Percentiles rank a stretch among this genome's conserved stretches.
These are phyloP conservation scores for Colletotrichum sidae DNA, from an alignment of 2,329 filamentous ascomycete genomes.

Conservation along the genomic window DNA sequence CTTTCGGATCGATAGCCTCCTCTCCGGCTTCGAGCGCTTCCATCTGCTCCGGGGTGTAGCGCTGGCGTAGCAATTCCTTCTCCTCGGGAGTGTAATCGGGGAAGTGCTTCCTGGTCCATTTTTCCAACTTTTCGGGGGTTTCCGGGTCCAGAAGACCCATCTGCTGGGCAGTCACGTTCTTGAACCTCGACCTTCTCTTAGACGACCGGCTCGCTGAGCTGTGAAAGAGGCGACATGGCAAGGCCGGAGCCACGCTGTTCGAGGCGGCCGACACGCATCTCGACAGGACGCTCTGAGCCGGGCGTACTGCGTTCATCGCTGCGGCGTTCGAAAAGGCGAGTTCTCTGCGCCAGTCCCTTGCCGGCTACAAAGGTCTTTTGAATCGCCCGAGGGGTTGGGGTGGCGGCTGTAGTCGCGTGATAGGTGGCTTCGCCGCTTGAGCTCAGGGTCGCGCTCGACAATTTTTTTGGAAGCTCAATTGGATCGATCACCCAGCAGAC, in stretches of 20 bases:
- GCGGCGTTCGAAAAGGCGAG: slow-evolving; percentile 26
- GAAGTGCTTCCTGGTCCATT: slow-evolving; percentile 62
- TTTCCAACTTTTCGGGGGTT: slow-evolving; percentile 53
- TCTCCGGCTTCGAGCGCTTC: slow-evolving; percentile 86
- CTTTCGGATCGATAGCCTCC: slow-evolving; percentile 76
- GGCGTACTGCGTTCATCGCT: slow-evolving; percentile 68
- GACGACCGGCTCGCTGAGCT: slow-evolving; percentile 58
- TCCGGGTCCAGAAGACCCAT: slow-evolving; percentile 56
- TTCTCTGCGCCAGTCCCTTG: slow-evolving; percentile 34
- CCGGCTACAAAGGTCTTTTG: slow-evolving; percentile 31
- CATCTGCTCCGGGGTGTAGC: slow-evolving; percentile 85
- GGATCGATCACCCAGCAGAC: slow-evolving; percentile 19
- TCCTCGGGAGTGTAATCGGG: slow-evolving; percentile 76
- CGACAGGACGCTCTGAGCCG: slow-evolving; percentile 65
- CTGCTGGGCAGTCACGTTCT: slow-evolving; percentile 63
- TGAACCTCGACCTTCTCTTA: slow-evolving; percentile 61
- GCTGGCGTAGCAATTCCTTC: slow-evolving; percentile 68
- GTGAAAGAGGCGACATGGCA: slow-evolving; percentile 61
- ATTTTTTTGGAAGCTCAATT: slow-evolving; percentile 39
- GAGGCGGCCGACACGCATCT: slow-evolving; percentile 57
- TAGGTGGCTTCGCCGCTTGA: slow-evolving; percentile 18
- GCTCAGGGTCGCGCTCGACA: slow-evolving; percentile 36
- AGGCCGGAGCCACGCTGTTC: slow-evolving; percentile 39
- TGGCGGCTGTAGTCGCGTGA: slow-evolving; percentile 27
- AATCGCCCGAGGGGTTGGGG: slow-evolving; percentile 9